Evolutionary conservation across 805 yeast genomes (phyloP).

Genomic region (Kodamaea sagamina): DNA sequence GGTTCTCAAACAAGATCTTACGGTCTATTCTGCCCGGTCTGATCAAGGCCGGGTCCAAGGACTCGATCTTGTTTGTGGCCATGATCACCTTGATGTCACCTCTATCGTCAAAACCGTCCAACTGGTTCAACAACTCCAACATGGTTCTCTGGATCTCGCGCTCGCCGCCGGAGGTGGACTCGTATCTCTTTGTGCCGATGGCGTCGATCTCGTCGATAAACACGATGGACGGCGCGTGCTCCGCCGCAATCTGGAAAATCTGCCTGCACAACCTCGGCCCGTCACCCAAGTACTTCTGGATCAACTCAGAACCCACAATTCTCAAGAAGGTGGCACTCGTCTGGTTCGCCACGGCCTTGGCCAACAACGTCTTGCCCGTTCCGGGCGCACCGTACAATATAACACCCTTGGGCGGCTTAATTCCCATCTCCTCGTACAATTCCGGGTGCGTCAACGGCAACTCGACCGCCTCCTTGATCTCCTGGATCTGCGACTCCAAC

Average conservation of each 20-base stretch:
- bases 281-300: conserved; percentile 96
- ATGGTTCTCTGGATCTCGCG: conserved; percentile 96
- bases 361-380: conserved; percentile 92
- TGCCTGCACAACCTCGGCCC: conserved; percentile 95
- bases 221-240: conserved; percentile 96
- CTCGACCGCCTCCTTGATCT: conserved; percentile 95
- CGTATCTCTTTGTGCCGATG: conserved; percentile 97
- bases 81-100: conserved; percentile 96
- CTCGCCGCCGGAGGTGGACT: conserved; percentile 96
- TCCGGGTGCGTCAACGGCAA: conserved; percentile 96
- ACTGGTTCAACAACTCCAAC: conserved; percentile 92
- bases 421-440: conserved; percentile 97
- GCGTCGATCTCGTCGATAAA: conserved; percentile 99
- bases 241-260: conserved; percentile 94
- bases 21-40: conserved; percentile 98
- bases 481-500: conserved; percentile 92
- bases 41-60: conserved; percentile 91
- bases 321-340: conserved; percentile 94
- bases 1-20: conserved; percentile 93
- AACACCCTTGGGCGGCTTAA: conserved; percentile 97
- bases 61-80: conserved; percentile 96
- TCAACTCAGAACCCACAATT: conserved; percentile 95
- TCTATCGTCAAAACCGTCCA: conserved; percentile 96
- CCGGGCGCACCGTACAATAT: conserved; percentile 97
- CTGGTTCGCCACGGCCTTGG: conserved; percentile 98